These are phyloP conservation scores for Pistacia atlantica DNA, from an alignment of 345 rosid genomes.

Conservation along the genomic window DNA sequence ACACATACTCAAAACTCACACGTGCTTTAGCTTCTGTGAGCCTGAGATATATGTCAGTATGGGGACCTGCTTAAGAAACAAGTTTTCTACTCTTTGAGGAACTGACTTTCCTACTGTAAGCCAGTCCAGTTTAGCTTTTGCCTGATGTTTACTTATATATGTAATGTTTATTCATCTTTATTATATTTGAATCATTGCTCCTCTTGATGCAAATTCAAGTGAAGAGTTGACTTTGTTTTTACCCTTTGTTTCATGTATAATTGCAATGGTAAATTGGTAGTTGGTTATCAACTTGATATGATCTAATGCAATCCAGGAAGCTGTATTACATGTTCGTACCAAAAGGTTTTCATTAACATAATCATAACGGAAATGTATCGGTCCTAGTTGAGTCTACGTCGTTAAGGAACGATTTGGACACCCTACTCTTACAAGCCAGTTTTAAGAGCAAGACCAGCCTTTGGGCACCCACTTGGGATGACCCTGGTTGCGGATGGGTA, in stretches of 20 bases:
- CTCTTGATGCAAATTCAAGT: neutral
- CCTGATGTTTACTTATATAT: neutral
- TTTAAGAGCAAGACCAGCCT: too few relatives aligned
- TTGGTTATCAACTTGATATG: neutral
- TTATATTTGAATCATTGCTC: neutral
- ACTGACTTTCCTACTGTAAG: neutral
- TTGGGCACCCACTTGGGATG: too few relatives aligned
- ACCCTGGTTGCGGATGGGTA: too few relatives aligned
- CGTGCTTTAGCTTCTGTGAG: neutral
- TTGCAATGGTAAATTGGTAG: neutral
- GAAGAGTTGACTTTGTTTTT: neutral
- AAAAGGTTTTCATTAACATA: neutral
- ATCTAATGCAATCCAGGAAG: neutral
- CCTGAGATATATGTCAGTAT: conserved; percentile 15
- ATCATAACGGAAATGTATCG: too few relatives aligned
- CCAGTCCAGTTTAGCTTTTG: neutral
- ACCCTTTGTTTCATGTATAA: neutral
- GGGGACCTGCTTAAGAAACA: conserved; percentile 19
- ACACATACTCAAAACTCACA: neutral
- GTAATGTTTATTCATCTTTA: too few relatives aligned
- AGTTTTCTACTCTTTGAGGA: conserved; percentile 9
- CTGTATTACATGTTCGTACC: neutral
- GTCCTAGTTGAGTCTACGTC: too few relatives aligned
- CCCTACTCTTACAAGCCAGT: too few relatives aligned
- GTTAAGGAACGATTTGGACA: too few relatives aligned